A percentile compares a stretch with the other conserved stretches of the same genome.
These are phyloP conservation scores for Apiospora arundinis DNA, from an alignment of 2,329 filamentous ascomycete species.

Conservation along the genomic window DNA sequence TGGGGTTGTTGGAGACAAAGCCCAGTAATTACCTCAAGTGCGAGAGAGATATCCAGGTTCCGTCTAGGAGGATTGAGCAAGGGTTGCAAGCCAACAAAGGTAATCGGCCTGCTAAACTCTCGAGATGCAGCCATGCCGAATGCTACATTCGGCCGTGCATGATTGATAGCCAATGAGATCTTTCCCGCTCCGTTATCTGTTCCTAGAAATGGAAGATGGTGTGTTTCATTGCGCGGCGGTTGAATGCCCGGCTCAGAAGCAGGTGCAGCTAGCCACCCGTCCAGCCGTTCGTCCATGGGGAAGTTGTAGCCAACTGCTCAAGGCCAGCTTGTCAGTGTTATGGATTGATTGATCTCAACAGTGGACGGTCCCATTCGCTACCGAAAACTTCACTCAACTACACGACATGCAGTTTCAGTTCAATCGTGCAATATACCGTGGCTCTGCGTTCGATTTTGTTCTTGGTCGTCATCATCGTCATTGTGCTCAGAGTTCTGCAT, in stretches of 20 bases:
- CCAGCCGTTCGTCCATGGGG: background rate
- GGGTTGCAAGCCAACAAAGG: slow-evolving; percentile 8
- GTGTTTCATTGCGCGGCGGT: background rate
- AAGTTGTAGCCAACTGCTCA: background rate
- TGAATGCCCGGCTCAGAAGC: background rate
- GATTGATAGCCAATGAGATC: background rate
- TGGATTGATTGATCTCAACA: background rate
- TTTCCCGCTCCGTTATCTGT: background rate
- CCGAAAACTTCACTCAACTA: background rate
- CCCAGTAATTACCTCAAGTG: background rate
- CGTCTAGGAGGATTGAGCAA: background rate
- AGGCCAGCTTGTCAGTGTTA: background rate
- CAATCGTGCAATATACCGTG: background rate
- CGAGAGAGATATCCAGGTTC: background rate
- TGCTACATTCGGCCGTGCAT: background rate
- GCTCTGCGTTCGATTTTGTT: background rate
- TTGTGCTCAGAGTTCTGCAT: background rate
- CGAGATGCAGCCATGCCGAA: background rate
- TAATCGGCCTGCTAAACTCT: slow-evolving; percentile 2
- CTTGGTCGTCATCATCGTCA: background rate
- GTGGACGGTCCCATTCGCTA: background rate
- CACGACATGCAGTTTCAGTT: too few species aligned
- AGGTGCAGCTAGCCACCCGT: background rate
- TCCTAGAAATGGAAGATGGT: background rate
- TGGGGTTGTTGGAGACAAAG: background rate